phyloP scores from a whole-genome alignment of 2,329 filamentous ascomycete genomes.

The Colletotrichum sp. region DNA sequence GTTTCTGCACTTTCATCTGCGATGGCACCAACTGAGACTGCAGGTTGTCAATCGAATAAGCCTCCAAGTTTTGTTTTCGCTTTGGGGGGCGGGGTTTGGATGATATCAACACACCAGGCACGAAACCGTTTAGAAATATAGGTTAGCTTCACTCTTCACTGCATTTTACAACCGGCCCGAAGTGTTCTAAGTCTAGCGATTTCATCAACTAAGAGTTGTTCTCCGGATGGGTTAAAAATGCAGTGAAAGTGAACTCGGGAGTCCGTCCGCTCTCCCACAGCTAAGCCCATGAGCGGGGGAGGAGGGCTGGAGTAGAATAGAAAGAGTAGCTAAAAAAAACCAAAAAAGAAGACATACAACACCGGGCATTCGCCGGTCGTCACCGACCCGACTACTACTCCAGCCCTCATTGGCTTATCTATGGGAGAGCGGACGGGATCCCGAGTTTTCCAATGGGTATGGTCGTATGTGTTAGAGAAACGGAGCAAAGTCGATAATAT shows the following conservation, averaged over 20 bases:
- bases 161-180: background rate
- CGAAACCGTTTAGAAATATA: background rate
- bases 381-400: no score
- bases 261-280: background rate
- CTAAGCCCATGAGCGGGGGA: background rate
- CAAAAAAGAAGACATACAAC: background rate
- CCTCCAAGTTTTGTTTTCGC: background rate
- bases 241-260: background rate
- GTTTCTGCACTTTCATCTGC: background rate
- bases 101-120: background rate
- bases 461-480: background rate
- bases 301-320: background rate
- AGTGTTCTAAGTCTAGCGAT: background rate
- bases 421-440: background rate
- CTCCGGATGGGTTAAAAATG: background rate
- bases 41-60: background rate
- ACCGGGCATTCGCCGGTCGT: background rate
- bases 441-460: background rate
- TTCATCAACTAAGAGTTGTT: background rate
- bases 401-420: background rate
- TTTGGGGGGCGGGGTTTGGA: background rate
- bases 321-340: background rate
- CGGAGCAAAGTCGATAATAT: no score
- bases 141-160: background rate
- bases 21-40: background rate